A percentile compares a stretch with the other conserved stretches of the same genome.
phyloP scores from a whole-genome alignment of 139 green algal species.

The Chlamydomonas sp. region DNA sequence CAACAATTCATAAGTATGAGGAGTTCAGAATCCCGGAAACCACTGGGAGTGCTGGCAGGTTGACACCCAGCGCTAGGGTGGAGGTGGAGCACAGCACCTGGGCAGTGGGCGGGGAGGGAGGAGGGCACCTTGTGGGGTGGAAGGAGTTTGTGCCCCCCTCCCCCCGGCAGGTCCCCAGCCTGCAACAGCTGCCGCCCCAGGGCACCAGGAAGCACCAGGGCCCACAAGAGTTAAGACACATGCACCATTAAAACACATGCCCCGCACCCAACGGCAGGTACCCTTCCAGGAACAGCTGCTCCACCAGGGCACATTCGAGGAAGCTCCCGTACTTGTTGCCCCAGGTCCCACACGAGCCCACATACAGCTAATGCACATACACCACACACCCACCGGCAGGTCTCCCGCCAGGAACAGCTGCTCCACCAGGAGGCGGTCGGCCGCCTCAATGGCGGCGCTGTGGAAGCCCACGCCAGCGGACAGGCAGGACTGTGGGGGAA shows the following conservation, averaged over 20 bases:
- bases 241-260: not conserved
- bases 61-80: conserved; percentile 89
- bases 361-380: not conserved
- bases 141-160: too few relatives aligned
- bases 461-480: conserved; percentile 86
- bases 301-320: conserved; percentile 75
- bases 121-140: too few relatives aligned
- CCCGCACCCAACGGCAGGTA: conserved; percentile 48
- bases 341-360: too few relatives aligned
- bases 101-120: not conserved
- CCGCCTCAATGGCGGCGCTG: conserved; percentile 77
- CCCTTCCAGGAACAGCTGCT: conserved; percentile 78
- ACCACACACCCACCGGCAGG: conserved; percentile 57
- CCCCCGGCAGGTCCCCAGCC: too few relatives aligned
- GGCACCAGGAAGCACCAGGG: too few relatives aligned
- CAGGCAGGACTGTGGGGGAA: conserved; percentile 25
- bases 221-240: not conserved
- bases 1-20: too few relatives aligned
- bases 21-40: conserved; percentile 71
- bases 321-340: too few relatives aligned
- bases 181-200: too few relatives aligned
- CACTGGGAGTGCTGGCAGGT: conserved; percentile 95
- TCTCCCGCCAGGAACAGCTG: conserved; percentile 73
- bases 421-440: conserved; percentile 82
- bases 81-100: not conserved